Percentiles rank a stretch among this genome's conserved stretches.
Evolutionary conservation across 441 rosid species (phyloP).

Genomic region (Arabidopsis lyrata): DNA sequence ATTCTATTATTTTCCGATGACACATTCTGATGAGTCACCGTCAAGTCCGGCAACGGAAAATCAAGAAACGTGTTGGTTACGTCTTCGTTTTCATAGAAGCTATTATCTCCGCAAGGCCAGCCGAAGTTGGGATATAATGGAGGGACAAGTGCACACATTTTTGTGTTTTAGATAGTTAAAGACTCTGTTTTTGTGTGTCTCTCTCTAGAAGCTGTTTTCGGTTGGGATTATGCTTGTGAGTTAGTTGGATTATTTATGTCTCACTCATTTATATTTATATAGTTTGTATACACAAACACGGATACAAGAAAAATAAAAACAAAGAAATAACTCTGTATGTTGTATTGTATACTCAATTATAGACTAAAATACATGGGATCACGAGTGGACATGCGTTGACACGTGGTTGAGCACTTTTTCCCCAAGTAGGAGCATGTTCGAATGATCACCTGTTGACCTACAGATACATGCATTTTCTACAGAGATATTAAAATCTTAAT

Average conservation of each 20-base stretch:
- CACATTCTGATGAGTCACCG: constrained; percentile 37
- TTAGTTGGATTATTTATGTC: constrained; percentile 32
- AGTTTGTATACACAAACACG: not conserved
- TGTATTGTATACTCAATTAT: not conserved
- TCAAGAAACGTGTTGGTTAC: constrained; percentile 30
- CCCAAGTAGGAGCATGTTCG: constrained; percentile 31
- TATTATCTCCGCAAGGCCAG: constrained; percentile 32
- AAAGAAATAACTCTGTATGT: not conserved
- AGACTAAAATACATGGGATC: constrained; percentile 10
- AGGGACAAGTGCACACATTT: constrained; percentile 45
- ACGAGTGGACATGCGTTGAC: constrained; percentile 33
- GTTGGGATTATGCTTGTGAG: constrained; percentile 35
- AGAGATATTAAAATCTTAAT: not conserved
- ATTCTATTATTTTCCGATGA: constrained; percentile 14
- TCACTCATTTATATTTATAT: not conserved
- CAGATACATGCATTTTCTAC: not conserved
- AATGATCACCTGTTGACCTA: constrained; percentile 27
- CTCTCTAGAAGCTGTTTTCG: constrained; percentile 34
- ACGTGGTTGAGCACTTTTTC: constrained; percentile 39
- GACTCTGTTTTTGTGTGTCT: not conserved
- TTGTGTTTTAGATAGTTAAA: constrained; percentile 22
- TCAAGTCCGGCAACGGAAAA: constrained; percentile 40
- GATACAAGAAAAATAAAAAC: not conserved
- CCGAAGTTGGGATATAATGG: constrained; percentile 28
- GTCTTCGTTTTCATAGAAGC: constrained; percentile 16